A percentile compares a stretch with the other conserved stretches of the same genome.
These are phyloP conservation scores for Fomitopsis pinicola DNA, from an alignment of 1,284 basidiomycete species.

Conservation along the genomic window DNA sequence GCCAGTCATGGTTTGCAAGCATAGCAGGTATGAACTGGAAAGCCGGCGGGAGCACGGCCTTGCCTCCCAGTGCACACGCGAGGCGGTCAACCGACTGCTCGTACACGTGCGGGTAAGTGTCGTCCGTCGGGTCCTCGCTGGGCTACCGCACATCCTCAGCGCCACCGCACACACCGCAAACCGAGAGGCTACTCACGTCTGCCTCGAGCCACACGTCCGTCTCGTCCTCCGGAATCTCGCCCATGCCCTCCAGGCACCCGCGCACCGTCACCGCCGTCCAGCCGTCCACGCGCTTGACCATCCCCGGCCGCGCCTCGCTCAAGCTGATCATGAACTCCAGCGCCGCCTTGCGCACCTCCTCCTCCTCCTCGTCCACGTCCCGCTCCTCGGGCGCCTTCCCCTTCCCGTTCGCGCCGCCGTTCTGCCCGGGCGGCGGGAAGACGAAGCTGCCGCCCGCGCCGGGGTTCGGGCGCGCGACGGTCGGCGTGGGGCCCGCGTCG, in stretches of 20 bases:
- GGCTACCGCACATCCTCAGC: constrained; percentile 37
- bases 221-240: constrained; percentile 62
- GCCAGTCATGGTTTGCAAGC: constrained; percentile 77
- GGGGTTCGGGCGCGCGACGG: constrained; percentile 62
- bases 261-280: constrained; percentile 68
- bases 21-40: constrained; percentile 79
- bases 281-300: constrained; percentile 61
- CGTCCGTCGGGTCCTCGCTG: constrained; percentile 66
- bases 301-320: constrained; percentile 59
- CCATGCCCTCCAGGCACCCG: constrained; percentile 77
- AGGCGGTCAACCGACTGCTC: constrained; percentile 77
- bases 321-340: constrained; percentile 77
- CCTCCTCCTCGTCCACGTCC: constrained; percentile 43
- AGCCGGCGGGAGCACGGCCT: constrained; percentile 66
- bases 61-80: constrained; percentile 71
- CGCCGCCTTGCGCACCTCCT: constrained; percentile 58
- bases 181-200: constrained; percentile 47
- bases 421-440: constrained; percentile 43
- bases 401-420: constrained; percentile 12
- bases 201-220: constrained; percentile 65
- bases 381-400: constrained; percentile 20
- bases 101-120: constrained; percentile 67
- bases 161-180: neutral
- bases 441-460: constrained; percentile 38
- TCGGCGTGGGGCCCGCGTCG: constrained; percentile 72